A percentile compares a stretch with the other conserved stretches of the same genome.
These are phyloP conservation scores for Lindgomyces ingoldianus DNA, from an alignment of 495 filamentous ascomycete species.

Conservation along the genomic window DNA sequence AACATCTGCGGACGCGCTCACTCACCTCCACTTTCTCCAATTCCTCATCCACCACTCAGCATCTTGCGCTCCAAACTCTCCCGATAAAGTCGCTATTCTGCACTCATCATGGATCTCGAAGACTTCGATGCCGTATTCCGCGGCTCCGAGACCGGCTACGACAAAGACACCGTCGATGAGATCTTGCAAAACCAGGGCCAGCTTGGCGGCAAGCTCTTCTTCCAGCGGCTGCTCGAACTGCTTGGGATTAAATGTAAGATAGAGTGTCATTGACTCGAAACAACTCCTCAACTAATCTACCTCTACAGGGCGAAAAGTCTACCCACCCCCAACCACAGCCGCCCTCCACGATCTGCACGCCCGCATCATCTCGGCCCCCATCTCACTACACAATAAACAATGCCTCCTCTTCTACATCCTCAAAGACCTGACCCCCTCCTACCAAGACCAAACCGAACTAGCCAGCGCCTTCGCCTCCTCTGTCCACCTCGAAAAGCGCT, in stretches of 20 bases:
- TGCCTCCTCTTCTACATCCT: conserved; percentile 79
- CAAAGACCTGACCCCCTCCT: conserved; percentile 56
- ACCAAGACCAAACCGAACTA: conserved; percentile 53
- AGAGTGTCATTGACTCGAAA: background rate
- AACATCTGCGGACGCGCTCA: too few species aligned
- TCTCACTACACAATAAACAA: conserved; percentile 71
- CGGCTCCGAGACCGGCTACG: background rate
- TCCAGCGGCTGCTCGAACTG: conserved; percentile 55
- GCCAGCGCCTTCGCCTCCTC: conserved; percentile 55
- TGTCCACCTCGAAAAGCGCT: conserved; percentile 65
- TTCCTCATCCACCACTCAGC: too few species aligned
- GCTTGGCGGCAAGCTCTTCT: conserved; percentile 7
- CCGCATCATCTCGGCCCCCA: conserved; percentile 59
- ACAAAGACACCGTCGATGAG: background rate
- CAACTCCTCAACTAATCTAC: conserved; percentile 21
- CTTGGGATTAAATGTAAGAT: conserved; percentile 66
- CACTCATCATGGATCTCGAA: background rate
- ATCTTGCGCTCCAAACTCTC: too few species aligned
- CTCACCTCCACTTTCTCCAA: too few species aligned
- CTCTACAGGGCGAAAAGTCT: conserved; percentile 56
- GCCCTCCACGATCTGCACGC: conserved; percentile 66
- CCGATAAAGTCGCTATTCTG: too few species aligned
- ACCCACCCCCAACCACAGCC: conserved; percentile 67
- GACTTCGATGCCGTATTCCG: background rate
- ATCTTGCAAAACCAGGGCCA: background rate